Conservation (phyloP, 2,329 filamentous ascomycete species). For the Verticillium nubilum region DNA sequence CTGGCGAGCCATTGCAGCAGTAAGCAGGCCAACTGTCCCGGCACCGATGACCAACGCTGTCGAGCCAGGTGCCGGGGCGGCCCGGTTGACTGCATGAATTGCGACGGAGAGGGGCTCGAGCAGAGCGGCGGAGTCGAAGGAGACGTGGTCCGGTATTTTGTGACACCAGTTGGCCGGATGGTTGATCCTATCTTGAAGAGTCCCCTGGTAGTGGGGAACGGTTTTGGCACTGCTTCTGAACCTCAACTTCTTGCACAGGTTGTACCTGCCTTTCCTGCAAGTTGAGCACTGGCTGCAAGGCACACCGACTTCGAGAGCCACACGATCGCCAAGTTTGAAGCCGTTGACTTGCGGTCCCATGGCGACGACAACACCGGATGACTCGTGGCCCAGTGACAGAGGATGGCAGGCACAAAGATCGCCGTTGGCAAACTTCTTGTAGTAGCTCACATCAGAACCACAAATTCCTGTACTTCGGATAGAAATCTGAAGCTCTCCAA, state of each 20-base stretch:
- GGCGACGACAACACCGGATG: conserved; percentile 51
- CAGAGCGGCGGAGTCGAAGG: conserved; percentile 54
- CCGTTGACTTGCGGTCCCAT: conserved; percentile 47
- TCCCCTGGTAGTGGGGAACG: conserved; percentile 59
- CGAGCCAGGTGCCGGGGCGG: conserved; percentile 43
- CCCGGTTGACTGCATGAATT: conserved; percentile 55
- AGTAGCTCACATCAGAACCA: conserved; percentile 66
- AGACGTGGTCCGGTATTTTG: conserved; percentile 55
- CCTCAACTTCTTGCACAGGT: conserved; percentile 55
- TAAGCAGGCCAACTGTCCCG: conserved; percentile 57
- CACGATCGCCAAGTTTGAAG: conserved; percentile 50
- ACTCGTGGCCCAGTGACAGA: conserved; percentile 60
- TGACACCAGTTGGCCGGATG: conserved; percentile 59
- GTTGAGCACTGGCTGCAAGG: conserved; percentile 46
- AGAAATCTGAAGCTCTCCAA: conserved; percentile 58
- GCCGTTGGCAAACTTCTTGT: conserved; percentile 67
- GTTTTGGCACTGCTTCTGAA: conserved; percentile 59
- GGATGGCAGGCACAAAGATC: conserved; percentile 62
- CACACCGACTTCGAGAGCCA: conserved; percentile 53
- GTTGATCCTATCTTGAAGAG: conserved; percentile 57
- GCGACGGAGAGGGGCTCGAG: conserved; percentile 58
- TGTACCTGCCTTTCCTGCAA: conserved; percentile 51
- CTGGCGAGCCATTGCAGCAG: conserved; percentile 56
- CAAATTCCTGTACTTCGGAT: conserved; percentile 64
- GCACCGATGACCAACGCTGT: conserved; percentile 60